A percentile compares a stretch with the other conserved stretches of the same genome.
phyloP scores from a whole-genome alignment of 2,329 filamentous ascomycete species.

The Nemania sp. region DNA sequence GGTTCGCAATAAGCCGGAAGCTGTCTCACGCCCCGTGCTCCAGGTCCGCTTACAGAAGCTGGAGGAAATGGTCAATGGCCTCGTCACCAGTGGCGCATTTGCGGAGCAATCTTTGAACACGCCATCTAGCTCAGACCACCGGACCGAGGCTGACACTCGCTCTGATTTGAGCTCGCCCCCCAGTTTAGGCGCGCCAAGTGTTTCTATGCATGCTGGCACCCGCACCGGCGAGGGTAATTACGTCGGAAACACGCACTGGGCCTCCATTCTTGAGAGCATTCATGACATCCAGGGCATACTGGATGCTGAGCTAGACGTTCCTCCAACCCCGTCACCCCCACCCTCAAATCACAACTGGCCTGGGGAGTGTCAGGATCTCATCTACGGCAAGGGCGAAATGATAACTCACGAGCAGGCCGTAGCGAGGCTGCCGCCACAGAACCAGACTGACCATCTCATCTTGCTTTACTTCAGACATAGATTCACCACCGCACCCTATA shows the following conservation, averaged over 20 bases:
- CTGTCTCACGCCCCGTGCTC: slow-evolving; percentile 50
- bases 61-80: slow-evolving; percentile 53
- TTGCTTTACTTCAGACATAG: slow-evolving; percentile 52
- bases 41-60: slow-evolving; percentile 54
- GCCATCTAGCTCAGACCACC: slow-evolving; percentile 48
- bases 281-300: slow-evolving; percentile 53
- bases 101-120: slow-evolving; percentile 45
- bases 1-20: slow-evolving; percentile 45
- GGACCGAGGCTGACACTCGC: slow-evolving; percentile 46
- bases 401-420: slow-evolving; percentile 53
- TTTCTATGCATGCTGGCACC: slow-evolving; percentile 38
- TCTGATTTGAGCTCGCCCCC: slow-evolving; percentile 50
- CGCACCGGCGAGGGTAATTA: slow-evolving; percentile 48
- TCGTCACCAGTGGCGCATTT: slow-evolving; percentile 44
- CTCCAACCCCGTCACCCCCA: slow-evolving; percentile 47
- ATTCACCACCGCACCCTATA: slow-evolving; percentile 52
- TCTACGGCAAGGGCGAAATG: slow-evolving; percentile 46
- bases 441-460: slow-evolving; percentile 51
- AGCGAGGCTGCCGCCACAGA: slow-evolving; percentile 48
- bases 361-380: slow-evolving; percentile 47
- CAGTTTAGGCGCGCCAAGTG: slow-evolving; percentile 41
- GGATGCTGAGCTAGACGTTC: slow-evolving; percentile 45
- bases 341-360: slow-evolving; percentile 42
- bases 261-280: slow-evolving; percentile 54
- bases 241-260: slow-evolving; percentile 53